Evolutionary conservation across 2,329 filamentous ascomycete species (phyloP).

Genomic region (Colletotrichum sojae): DNA sequence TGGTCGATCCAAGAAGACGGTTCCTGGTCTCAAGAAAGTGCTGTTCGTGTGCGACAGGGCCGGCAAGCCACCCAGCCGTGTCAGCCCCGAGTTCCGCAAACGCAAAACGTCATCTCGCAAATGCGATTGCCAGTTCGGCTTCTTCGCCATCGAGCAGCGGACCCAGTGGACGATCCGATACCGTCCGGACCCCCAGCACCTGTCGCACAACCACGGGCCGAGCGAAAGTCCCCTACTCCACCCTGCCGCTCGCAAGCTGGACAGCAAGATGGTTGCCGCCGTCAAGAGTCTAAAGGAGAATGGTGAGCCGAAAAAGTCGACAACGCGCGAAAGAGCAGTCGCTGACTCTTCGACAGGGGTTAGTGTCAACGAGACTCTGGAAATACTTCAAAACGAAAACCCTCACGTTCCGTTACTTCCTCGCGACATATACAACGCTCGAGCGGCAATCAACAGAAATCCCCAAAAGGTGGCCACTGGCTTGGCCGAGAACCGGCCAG

Average conservation of each 20-base stretch:
- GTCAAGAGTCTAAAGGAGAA: slow-evolving; percentile 77
- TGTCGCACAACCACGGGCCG: slow-evolving; percentile 75
- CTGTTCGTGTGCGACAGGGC: slow-evolving; percentile 77
- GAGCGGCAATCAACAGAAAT: slow-evolving; percentile 76
- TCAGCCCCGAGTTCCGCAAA: slow-evolving; percentile 75
- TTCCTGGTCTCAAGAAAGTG: slow-evolving; percentile 77
- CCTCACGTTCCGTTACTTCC: slow-evolving; percentile 75
- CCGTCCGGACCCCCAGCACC: slow-evolving; percentile 70
- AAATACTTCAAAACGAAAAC: slow-evolving; percentile 75
- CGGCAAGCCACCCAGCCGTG: slow-evolving; percentile 72
- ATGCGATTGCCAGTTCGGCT: slow-evolving; percentile 78
- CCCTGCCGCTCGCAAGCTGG: slow-evolving; percentile 75
- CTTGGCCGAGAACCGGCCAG: slow-evolving; percentile 72
- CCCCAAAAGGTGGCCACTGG: slow-evolving; percentile 73
- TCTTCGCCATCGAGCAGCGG: slow-evolving; percentile 77
- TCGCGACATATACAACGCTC: slow-evolving; percentile 77
- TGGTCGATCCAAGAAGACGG: slow-evolving; percentile 77
- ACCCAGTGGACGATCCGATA: slow-evolving; percentile 78
- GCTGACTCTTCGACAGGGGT: slow-evolving; percentile 65
- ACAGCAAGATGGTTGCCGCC: slow-evolving; percentile 77
- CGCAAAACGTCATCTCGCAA: slow-evolving; percentile 78
- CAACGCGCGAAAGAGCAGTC: slow-evolving; percentile 22
- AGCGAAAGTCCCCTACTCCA: slow-evolving; percentile 78
- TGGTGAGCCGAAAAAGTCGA: slow-evolving; percentile 60
- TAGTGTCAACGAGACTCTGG: slow-evolving; percentile 75